Evolutionary conservation across 257 asterid species (phyloP), one percentile per base, ranked within the genome.

Genomic region (Anisodus tanguticus): DNA sequence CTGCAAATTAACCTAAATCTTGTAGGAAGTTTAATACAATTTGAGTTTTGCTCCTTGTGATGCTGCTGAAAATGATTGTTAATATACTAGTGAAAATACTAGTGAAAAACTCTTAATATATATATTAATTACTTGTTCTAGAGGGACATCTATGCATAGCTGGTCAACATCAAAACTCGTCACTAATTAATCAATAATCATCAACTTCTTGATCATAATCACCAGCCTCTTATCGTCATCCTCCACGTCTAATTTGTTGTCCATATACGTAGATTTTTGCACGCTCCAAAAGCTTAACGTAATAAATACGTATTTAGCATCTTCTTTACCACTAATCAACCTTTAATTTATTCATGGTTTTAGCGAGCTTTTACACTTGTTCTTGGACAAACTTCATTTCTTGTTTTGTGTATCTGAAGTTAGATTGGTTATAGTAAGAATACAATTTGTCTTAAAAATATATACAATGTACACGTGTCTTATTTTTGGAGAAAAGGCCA

Each of bases 241-340:
- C 47, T 55, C 82, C 84, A 87, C 84, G 87, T 35, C 54, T 45
- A n/a, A 64, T 84, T 69, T 41, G 37, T 84, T 86, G 85, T 84
- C 77, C 45, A 57, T 81, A 41, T 43, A 31, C 79, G 79, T 76
- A 82, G 63, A 66, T 81, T 16, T 74, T 84, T 59, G 84, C 87
- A 81, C 84, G 85, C 84, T 39, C 72, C 57, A 35, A 74, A 74
- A 49, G 62, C 62, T 74, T 74, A 49, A 74, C 81, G 62, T 74
- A 74, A 74, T 19, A 9, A 74, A 49, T 74, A 49, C 17, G 22
- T 49, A 76, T 51, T 76, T 51, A 51, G 6, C 45, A 49, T 51
- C 10, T 72, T 47, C 60, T 31, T 9, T 47, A 11, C n/a, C n/a
- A 3, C 10, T 76, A 76, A 49, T 76, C 81, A 76, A 49, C 45